phyloP scores from a whole-genome alignment of 129 eudicot genomes.

The Chrysanthemum lavandulifolium region DNA sequence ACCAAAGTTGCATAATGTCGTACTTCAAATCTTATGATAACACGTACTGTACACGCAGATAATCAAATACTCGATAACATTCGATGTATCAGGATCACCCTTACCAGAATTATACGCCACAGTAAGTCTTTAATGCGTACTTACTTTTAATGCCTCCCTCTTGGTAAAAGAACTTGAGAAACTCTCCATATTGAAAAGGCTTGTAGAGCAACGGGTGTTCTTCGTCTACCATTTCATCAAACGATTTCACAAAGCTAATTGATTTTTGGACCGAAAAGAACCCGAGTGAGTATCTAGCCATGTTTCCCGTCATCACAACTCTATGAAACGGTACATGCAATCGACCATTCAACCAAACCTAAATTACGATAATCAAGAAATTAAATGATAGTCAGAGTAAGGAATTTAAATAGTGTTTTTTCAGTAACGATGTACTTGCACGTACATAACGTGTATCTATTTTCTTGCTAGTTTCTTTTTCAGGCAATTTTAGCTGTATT shows the following conservation, averaged over 20 bases:
- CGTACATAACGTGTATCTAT: too few relatives aligned
- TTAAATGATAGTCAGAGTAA: not conserved
- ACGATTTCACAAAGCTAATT: constrained; percentile 37
- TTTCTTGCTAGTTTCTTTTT: too few relatives aligned
- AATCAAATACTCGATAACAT: not conserved
- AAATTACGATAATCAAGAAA: not conserved
- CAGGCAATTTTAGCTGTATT: too few relatives aligned
- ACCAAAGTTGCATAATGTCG: not conserved
- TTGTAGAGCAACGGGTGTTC: constrained; percentile 49
- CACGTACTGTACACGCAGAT: too few relatives aligned
- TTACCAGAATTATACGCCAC: constrained; percentile 18
- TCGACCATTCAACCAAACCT: constrained; percentile 63
- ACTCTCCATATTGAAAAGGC: constrained; percentile 48
- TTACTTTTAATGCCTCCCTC: constrained; percentile 46
- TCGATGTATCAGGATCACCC: not conserved
- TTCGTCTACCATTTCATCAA: constrained; percentile 50
- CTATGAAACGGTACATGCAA: constrained; percentile 44
- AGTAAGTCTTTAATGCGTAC: constrained; percentile 38
- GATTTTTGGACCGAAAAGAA: constrained; percentile 47
- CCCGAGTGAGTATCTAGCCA: constrained; percentile 47
- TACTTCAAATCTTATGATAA: too few relatives aligned
- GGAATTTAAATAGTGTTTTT: too few relatives aligned
- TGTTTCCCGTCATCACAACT: constrained; percentile 49
- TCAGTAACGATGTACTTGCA: too few relatives aligned
- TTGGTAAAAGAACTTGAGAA: constrained; percentile 43